Evolutionary conservation across 2,329 filamentous ascomycete genomes (phyloP), one percentile per base, ranked within the genome.

Genomic region (Coleophoma eucalyptorum): DNA sequence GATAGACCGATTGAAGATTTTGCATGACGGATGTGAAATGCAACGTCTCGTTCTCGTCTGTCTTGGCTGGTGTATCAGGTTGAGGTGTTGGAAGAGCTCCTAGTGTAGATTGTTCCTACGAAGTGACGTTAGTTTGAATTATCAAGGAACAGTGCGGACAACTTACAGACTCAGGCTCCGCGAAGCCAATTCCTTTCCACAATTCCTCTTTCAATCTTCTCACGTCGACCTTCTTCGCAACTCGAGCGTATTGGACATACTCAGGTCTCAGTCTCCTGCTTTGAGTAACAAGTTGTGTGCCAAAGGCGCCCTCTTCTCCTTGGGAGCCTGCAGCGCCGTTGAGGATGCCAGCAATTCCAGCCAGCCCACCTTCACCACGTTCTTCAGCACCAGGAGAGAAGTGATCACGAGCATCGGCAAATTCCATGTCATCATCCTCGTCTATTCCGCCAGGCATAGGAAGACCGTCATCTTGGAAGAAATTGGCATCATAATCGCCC

Each of bases 1-100:
- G 86, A 64, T 99, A 99, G 7, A 96, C 90, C 4, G 78, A 72
- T 66, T 95, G 89, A 43, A 99, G 74, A 55, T 86, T 86, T 66
- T 96, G 95, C 84, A 99, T 95, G 53, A 99, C 85, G 18, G 87
- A 77, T 0, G 92, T 97, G 70, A 99, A 99, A 62, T 87, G 91
- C 58, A 97, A 78, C 3, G 70, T 72, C 10, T 70, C 77, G 68
- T 55, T 72, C 71, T 48, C 74, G 65, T 13, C 54, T 18, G 57
- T 62, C 49, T 56, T 56, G 26, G 26, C 26, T 2, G 53, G 47
- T 38, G 33, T 18, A 15, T 63, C 62, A 45, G 63, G 62, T 58
- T 68, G 65, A 53, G 64, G 67, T 13, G 72, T 66, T 15, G 72
- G 65, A 33, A 67, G 49, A 59, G 54, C 50, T 63, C 61, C 52